These are phyloP conservation scores for Geotrichum carabidarum DNA, from an alignment of 1,139 yeast genomes.

Conservation along the genomic window DNA sequence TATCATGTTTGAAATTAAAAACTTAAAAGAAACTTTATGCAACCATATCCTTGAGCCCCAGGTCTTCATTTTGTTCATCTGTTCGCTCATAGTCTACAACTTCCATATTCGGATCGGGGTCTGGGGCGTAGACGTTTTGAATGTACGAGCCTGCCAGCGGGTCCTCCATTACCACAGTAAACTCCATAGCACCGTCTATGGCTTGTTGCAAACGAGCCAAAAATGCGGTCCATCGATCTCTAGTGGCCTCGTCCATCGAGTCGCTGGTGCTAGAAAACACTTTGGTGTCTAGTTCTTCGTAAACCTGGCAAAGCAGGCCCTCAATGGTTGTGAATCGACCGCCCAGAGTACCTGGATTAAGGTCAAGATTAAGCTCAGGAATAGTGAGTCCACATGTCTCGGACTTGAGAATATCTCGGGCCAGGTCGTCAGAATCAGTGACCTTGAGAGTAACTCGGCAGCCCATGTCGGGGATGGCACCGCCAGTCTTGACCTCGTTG, in stretches of 20 bases:
- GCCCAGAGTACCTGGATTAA: slow-evolving; percentile 95
- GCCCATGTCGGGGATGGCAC: slow-evolving; percentile 87
- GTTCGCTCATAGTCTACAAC: slow-evolving; percentile 89
- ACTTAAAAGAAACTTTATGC: slow-evolving; percentile 27
- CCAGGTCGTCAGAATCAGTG: slow-evolving; percentile 88
- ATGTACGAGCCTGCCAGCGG: slow-evolving; percentile 93
- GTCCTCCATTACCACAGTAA: slow-evolving; percentile 85
- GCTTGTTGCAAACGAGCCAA: slow-evolving; percentile 74
- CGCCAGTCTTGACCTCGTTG: slow-evolving; percentile 98
- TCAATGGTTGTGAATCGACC: slow-evolving; percentile 97
- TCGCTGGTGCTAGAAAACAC: slow-evolving; percentile 86
- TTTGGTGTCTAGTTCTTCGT: slow-evolving; percentile 79
- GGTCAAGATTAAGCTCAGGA: slow-evolving; percentile 86
- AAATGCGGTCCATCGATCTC: slow-evolving; percentile 74
- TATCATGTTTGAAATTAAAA: neutral
- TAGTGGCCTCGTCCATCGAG: slow-evolving; percentile 78
- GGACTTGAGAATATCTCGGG: slow-evolving; percentile 89
- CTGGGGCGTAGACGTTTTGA: slow-evolving; percentile 97
- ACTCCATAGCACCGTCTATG: slow-evolving; percentile 73
- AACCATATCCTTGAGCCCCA: slow-evolving; percentile 81
- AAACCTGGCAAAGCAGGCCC: slow-evolving; percentile 83
- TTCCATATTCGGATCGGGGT: slow-evolving; percentile 90
- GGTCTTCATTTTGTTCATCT: slow-evolving; percentile 75
- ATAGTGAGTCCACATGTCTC: slow-evolving; percentile 84
- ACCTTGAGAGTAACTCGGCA: slow-evolving; percentile 66